These are phyloP conservation scores for Saccharum hybrid DNA, from an alignment of 202 grass and related monocot genomes.

Conservation along the genomic window DNA sequence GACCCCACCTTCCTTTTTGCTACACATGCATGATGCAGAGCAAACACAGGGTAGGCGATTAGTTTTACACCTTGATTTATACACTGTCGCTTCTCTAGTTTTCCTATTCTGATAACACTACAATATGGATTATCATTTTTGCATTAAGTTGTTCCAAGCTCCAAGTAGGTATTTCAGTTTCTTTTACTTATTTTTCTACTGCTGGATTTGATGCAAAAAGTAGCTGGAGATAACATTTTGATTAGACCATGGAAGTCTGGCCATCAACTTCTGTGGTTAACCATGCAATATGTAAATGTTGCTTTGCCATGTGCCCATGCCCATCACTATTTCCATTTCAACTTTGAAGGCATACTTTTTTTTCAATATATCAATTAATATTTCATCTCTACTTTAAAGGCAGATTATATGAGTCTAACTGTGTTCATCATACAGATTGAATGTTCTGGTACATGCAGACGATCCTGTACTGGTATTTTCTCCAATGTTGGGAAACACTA, in stretches of 20 bases:
- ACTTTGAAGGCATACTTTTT: conserved; percentile 9
- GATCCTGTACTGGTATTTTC: conserved; percentile 19
- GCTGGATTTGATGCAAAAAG: neutral
- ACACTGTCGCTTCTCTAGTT: neutral
- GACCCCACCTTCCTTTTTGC: neutral
- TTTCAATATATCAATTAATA: neutral
- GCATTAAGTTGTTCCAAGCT: conserved; percentile 15
- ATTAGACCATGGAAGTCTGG: conserved; percentile 27
- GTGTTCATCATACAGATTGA: neutral
- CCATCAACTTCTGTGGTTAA: conserved; percentile 3
- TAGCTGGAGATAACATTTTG: neutral
- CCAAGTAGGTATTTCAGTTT: neutral
- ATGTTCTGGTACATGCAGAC: conserved; percentile 6
- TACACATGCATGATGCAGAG: conserved; percentile 19
- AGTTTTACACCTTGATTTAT: conserved; percentile 8
- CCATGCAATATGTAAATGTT: neutral
- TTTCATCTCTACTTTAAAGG: neutral
- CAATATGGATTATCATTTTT: neutral
- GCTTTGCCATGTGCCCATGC: neutral
- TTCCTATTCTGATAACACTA: neutral
- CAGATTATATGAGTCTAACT: conserved; percentile 10
- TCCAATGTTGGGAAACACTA: neutral
- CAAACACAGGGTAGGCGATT: conserved; percentile 25
- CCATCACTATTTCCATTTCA: neutral
- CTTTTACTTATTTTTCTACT: conserved; percentile 4